phyloP scores from a whole-genome alignment of 1,139 yeast genomes.

The Taiozyma sp. region DNA sequence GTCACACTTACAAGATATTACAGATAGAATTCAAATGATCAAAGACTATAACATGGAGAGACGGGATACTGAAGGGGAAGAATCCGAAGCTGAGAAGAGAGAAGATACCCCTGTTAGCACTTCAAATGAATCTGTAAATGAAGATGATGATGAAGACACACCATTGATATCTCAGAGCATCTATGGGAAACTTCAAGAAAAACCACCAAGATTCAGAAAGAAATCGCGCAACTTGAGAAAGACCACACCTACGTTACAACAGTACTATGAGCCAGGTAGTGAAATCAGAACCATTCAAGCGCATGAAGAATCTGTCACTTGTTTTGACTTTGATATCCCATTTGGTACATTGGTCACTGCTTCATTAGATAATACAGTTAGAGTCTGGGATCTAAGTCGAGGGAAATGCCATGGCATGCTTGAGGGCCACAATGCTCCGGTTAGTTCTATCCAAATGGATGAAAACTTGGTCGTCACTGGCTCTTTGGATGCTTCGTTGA shows the following conservation, averaged over 20 bases:
- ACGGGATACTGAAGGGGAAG: slow-evolving; percentile 21
- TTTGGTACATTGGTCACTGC: slow-evolving; percentile 76
- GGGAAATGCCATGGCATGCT: slow-evolving; percentile 45
- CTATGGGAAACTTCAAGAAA: slow-evolving; percentile 33
- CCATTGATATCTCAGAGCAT: slow-evolving; percentile 33
- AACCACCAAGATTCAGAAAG: slow-evolving; percentile 26
- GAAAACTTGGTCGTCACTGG: slow-evolving; percentile 53
- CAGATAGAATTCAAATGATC: slow-evolving; percentile 34
- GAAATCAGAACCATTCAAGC: slow-evolving; percentile 47
- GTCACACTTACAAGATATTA: slow-evolving; percentile 37
- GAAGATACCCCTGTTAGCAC: slow-evolving; percentile 1
- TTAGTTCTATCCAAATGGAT: slow-evolving; percentile 54
- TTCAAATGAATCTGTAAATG: slow-evolving; percentile 1
- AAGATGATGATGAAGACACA: slow-evolving; percentile 6
- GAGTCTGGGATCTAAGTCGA: slow-evolving; percentile 76
- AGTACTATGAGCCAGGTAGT: slow-evolving; percentile 55
- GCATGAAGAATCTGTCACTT: slow-evolving; percentile 46
- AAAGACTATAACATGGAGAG: slow-evolving; percentile 28
- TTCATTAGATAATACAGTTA: slow-evolving; percentile 72
- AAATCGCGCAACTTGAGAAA: slow-evolving; percentile 33
- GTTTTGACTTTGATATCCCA: slow-evolving; percentile 64
- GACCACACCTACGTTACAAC: slow-evolving; percentile 57
- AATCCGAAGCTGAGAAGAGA: slow-evolving; percentile 17
- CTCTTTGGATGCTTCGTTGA: slow-evolving; percentile 55
- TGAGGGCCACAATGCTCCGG: slow-evolving; percentile 53